These are phyloP conservation scores for Penicillium psychrosexuale DNA, from an alignment of 2,329 filamentous ascomycete genomes.

Conservation along the genomic window DNA sequence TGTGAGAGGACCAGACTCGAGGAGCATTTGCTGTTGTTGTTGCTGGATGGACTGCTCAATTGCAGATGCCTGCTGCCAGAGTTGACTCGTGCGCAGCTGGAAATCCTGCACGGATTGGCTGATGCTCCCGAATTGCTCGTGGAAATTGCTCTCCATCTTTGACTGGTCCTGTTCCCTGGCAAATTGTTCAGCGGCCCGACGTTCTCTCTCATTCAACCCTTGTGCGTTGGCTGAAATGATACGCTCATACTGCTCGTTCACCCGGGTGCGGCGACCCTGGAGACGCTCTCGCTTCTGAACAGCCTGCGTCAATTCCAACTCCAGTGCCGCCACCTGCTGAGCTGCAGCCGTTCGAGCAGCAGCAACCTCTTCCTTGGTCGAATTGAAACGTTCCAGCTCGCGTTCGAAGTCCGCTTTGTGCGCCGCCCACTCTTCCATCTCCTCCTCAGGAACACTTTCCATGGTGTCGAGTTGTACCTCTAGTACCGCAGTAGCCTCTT, in stretches of 20 bases:
- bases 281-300: slow-evolving; percentile 60
- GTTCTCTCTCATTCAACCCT: slow-evolving; percentile 54
- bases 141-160: slow-evolving; percentile 42
- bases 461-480: slow-evolving; percentile 54
- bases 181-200: slow-evolving; percentile 47
- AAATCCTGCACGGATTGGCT: slow-evolving; percentile 44
- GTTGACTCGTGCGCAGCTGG: slow-evolving; percentile 42
- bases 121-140: slow-evolving; percentile 44
- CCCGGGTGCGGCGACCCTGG: slow-evolving; percentile 54
- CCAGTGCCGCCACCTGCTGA: slow-evolving; percentile 51
- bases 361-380: slow-evolving; percentile 51
- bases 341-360: slow-evolving; percentile 51
- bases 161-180: slow-evolving; percentile 47
- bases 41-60: slow-evolving; percentile 46
- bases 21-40: slow-evolving; percentile 45
- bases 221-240: slow-evolving; percentile 58
- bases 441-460: slow-evolving; percentile 57
- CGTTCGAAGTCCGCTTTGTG: slow-evolving; percentile 55
- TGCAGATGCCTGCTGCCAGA: slow-evolving; percentile 44
- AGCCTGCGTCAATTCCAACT: slow-evolving; percentile 52
- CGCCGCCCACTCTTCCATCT: slow-evolving; percentile 51
- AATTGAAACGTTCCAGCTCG: slow-evolving; percentile 51
- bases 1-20: slow-evolving; percentile 49
- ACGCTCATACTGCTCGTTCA: slow-evolving; percentile 61
- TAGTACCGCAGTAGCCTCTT: slow-evolving; percentile 58